Evolutionary conservation across 495 filamentous ascomycete species (phyloP).

Genomic region (Cryomyces minteri): DNA sequence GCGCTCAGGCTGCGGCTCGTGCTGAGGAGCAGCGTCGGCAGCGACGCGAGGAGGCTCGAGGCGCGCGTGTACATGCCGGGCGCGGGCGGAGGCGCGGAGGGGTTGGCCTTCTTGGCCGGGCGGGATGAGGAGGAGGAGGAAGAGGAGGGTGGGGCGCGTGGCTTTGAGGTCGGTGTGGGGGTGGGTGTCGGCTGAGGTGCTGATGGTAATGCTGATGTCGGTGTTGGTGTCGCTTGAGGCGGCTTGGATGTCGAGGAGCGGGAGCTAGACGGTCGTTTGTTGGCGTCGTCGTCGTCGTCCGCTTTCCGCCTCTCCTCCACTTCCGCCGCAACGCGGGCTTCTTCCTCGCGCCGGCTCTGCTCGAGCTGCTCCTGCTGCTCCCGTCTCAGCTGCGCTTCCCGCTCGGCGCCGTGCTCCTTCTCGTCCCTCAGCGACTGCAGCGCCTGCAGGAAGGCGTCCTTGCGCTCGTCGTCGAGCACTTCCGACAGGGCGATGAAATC

Average conservation of each 20-base stretch:
- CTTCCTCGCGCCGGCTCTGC: constrained; percentile 31
- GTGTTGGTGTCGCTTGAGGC: not conserved
- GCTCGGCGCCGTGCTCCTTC: constrained; percentile 53
- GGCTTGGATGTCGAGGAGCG: constrained; percentile 5
- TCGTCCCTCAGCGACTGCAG: constrained; percentile 41
- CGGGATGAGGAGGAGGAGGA: not conserved
- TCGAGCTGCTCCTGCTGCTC: constrained; percentile 46
- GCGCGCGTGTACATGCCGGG: constrained; percentile 29
- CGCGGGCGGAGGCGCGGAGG: constrained; percentile 1
- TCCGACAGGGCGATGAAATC: constrained; percentile 75
- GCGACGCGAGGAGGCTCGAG: constrained; percentile 27
- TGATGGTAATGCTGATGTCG: not conserved
- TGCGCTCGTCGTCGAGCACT: constrained; percentile 78
- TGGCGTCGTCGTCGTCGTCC: constrained; percentile 38
- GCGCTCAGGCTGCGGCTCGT: constrained; percentile 42
- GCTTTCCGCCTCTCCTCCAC: constrained; percentile 38
- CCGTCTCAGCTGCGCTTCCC: constrained; percentile 38
- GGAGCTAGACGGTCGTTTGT: not conserved
- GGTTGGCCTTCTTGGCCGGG: constrained; percentile 15
- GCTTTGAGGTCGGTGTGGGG: not conserved
- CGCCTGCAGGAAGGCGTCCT: constrained; percentile 67
- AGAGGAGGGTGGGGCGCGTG: not conserved
- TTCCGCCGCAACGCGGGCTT: constrained; percentile 19
- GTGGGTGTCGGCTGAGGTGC: not conserved
- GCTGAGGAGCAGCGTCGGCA: constrained; percentile 43